Conservation (phyloP, 2,329 filamentous ascomycete species). For the Clathrospora elynae region DNA sequence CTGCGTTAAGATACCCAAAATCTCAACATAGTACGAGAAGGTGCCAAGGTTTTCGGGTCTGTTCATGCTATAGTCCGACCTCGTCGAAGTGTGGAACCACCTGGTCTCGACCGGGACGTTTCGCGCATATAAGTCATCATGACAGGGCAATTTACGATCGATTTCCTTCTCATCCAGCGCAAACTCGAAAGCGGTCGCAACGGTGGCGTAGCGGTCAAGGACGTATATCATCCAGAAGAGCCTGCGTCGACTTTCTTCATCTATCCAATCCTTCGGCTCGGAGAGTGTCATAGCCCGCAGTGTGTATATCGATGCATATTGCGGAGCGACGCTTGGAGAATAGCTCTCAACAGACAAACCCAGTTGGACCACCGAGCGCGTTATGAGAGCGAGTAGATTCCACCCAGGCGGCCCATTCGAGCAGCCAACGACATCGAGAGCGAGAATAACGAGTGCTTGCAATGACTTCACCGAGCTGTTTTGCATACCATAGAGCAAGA, state of each 20-base stretch:
- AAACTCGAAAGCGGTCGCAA: slow-evolving; percentile 91
- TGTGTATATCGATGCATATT: slow-evolving; percentile 86
- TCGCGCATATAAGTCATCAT: slow-evolving; percentile 82
- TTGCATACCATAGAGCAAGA: slow-evolving; percentile 84
- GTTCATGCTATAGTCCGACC: slow-evolving; percentile 67
- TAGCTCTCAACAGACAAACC: slow-evolving; percentile 83
- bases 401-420: slow-evolving; percentile 90
- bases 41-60: slow-evolving; percentile 81
- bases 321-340: slow-evolving; percentile 76
- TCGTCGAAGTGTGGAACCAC: slow-evolving; percentile 66
- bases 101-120: slow-evolving; percentile 84
- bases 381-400: slow-evolving; percentile 89
- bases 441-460: slow-evolving; percentile 84
- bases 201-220: slow-evolving; percentile 85
- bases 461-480: slow-evolving; percentile 87
- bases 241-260: slow-evolving; percentile 82
- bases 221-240: slow-evolving; percentile 96
- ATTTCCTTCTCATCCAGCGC: slow-evolving; percentile 88
- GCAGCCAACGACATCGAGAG: slow-evolving; percentile 80
- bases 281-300: slow-evolving; percentile 82
- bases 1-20: slow-evolving; percentile 82
- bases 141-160: slow-evolving; percentile 82
- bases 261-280: slow-evolving; percentile 82
- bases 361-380: slow-evolving; percentile 84
- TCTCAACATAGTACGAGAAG: slow-evolving; percentile 89